phyloP scores from a whole-genome alignment of 1,139 yeast species.

The Kodamaea alishanica region DNA sequence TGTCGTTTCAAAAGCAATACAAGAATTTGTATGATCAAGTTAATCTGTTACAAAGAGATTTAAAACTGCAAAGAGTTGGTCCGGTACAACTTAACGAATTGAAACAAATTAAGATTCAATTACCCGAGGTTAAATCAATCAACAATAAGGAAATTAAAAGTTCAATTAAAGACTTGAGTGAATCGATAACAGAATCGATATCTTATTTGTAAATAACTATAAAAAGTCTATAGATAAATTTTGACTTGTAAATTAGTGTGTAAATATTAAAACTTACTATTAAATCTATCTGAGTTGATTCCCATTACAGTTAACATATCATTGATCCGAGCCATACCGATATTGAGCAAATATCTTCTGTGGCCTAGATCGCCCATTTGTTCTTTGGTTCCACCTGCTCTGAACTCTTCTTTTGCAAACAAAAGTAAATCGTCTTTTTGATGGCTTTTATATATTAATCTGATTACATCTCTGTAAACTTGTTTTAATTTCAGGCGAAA shows the following conservation, averaged over 20 bases:
- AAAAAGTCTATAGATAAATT: not conserved
- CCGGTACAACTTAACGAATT: constrained; percentile 4
- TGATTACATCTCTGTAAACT: constrained; percentile 32
- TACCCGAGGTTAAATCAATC: too few species aligned
- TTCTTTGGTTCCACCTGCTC: constrained; percentile 14
- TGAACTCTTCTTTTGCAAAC: constrained; percentile 36
- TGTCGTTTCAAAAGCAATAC: not conserved
- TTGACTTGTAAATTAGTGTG: not conserved
- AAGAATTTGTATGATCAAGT: constrained; percentile 3
- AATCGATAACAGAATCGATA: constrained; percentile 4
- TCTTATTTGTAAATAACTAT: not conserved
- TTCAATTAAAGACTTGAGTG: constrained; percentile 1
- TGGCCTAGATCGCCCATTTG: constrained; percentile 27
- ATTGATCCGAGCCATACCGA: constrained; percentile 29
- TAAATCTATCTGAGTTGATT: constrained; percentile 5
- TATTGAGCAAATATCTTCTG: constrained; percentile 36
- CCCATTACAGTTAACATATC: constrained; percentile 22
- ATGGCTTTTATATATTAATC: constrained; percentile 36
- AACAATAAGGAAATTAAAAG: not conserved
- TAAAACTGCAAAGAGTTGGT: constrained; percentile 6
- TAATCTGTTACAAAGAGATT: constrained; percentile 10
- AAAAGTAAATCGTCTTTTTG: constrained; percentile 34
- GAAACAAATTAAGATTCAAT: not conserved
- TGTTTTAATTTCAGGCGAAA: constrained; percentile 33
- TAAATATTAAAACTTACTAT: not conserved